Conservation (phyloP, 2,329 filamentous ascomycete genomes). For the Ceratocystis cubensis region DNA sequence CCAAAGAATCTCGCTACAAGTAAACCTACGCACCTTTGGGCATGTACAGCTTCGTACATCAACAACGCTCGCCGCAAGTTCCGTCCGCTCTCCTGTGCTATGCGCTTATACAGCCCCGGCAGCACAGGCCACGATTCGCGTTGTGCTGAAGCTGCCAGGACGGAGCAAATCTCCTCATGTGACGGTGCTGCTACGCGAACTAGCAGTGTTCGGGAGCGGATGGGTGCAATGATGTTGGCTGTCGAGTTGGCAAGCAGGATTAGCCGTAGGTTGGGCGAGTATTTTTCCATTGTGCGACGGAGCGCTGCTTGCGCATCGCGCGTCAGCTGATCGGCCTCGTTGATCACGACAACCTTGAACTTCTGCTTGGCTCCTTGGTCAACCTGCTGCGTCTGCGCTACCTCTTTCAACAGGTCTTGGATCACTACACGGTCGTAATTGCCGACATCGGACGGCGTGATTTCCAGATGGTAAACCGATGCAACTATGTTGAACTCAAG, state of each 20-base stretch:
- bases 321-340: slow-evolving; percentile 89
- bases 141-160: slow-evolving; percentile 56
- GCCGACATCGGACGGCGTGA: slow-evolving; percentile 92
- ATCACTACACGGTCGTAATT: slow-evolving; percentile 93
- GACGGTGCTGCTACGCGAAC: slow-evolving; percentile 85
- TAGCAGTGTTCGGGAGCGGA: slow-evolving; percentile 78
- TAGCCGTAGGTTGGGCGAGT: slow-evolving; percentile 83
- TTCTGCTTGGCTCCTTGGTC: slow-evolving; percentile 78
- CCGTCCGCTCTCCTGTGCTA: slow-evolving; percentile 79
- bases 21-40: slow-evolving; percentile 65
- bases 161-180: slow-evolving; percentile 69
- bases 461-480: slow-evolving; percentile 95
- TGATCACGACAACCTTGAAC: slow-evolving; percentile 99
- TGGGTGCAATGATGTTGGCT: slow-evolving; percentile 97
- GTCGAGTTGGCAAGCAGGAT: slow-evolving; percentile 93
- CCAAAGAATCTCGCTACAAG: background rate
- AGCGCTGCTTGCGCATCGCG: slow-evolving; percentile 91
- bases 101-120: slow-evolving; percentile 63
- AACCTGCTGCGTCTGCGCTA: slow-evolving; percentile 98
- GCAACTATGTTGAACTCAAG: slow-evolving; percentile 98
- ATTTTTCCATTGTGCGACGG: slow-evolving; percentile 97
- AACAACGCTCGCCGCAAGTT: slow-evolving; percentile 82
- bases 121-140: slow-evolving; percentile 75
- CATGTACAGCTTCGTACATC: slow-evolving; percentile 96
- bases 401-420: slow-evolving; percentile 91